These are phyloP conservation scores for Sisymbrium altissimum DNA, from an alignment of 345 rosid genomes.

Conservation along the genomic window DNA sequence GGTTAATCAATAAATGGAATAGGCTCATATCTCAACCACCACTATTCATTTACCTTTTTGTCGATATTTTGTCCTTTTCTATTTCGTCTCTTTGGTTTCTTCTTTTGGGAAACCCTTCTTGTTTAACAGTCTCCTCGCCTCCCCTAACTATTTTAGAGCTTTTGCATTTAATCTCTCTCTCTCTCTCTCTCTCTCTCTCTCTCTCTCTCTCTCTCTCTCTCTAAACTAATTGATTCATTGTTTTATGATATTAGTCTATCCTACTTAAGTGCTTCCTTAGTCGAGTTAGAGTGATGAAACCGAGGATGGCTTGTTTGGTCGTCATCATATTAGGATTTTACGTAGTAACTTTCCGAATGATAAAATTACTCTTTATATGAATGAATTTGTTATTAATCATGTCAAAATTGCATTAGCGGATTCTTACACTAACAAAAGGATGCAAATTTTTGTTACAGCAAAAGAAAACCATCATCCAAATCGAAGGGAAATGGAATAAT, in stretches of 20 bases:
- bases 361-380: not conserved
- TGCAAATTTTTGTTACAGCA: not conserved
- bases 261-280: no score
- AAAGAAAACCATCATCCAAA: not conserved
- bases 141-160: slow-evolving; percentile 21
- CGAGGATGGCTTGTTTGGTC: not conserved
- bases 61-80: slow-evolving; percentile 30
- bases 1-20: slow-evolving; percentile 23
- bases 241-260: not conserved
- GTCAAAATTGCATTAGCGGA: not conserved
- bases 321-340: not conserved
- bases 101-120: slow-evolving; percentile 30
- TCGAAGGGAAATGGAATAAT: not conserved
- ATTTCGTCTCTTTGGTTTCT: slow-evolving; percentile 31
- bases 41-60: slow-evolving; percentile 31
- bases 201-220: not conserved
- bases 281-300: slow-evolving; percentile 16
- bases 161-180: slow-evolving; percentile 5
- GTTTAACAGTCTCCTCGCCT: slow-evolving; percentile 17
- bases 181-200: not conserved
- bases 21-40: slow-evolving; percentile 25
- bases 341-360: not conserved
- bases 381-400: not conserved
- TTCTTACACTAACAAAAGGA: not conserved
- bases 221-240: slow-evolving; percentile 13